Base-by-base conservation (phyloP, 2,329 filamentous ascomycete genomes). In the Elsinoe arachidis region DNA sequence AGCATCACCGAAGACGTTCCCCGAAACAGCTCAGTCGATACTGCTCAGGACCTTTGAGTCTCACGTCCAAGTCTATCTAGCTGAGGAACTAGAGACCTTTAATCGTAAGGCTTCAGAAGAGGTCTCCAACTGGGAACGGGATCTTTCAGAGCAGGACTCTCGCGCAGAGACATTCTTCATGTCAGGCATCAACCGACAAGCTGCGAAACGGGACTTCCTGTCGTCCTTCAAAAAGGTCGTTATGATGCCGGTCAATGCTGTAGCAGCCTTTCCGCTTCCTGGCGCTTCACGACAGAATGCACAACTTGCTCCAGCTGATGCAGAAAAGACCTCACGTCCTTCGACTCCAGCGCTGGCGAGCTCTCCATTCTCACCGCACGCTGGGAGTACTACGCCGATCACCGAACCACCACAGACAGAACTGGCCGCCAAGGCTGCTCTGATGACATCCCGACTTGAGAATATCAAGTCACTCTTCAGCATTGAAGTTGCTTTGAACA, bases 171-270 rank as follows among this genome's bases (percentile, higher is more conserved):
- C 88, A 0, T 95, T 95, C 68, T 93, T 90, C 74, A 96, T 97
- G 92, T 87, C 87, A 21, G 96, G 90, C 69, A 84, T 97, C 67
- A 96, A 92, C 68, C 82, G 93, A 23, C 90, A 95, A 69, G 93
- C 90, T 1, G 93, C 95, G 62, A 99, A 99, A 74, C 89, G 90
- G 63, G 93, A 99, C 69, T 99, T 99, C 66, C 70, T 99, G 60
- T 93, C 86, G 46, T 96, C 91, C 0, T 99, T 99, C 78, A 96
- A 90, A 68, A 97, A 97, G 71, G 93, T 99, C 7, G 88, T 99
- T 62, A 96, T 99, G 91, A 95, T 96, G 85, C 93, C 93, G 1
- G 92, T 99, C 51, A 95, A 89, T 55, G 92, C 90, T 7, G 76
- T 97, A 3, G 88, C 90, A 1, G 85, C 81, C 47, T 82, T 76